phyloP scores from a whole-genome alignment of 2,329 filamentous ascomycete genomes.

The Stachybotrys echinatus region DNA sequence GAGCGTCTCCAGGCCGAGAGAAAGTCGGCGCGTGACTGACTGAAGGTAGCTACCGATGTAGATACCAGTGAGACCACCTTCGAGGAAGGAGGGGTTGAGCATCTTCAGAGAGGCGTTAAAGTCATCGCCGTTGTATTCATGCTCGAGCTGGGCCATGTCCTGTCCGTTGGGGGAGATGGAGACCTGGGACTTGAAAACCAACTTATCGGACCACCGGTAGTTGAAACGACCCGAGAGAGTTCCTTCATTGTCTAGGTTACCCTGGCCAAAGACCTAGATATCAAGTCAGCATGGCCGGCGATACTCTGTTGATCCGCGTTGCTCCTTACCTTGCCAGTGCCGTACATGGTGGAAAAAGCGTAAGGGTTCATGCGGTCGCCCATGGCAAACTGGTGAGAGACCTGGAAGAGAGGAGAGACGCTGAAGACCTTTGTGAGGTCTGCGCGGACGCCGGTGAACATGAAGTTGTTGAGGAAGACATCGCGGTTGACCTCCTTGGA shows the following conservation, averaged over 20 bases:
- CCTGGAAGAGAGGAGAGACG: constrained; percentile 89
- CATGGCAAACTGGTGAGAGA: constrained; percentile 95
- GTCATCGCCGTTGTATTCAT: constrained; percentile 90
- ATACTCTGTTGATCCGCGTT: constrained; percentile 5
- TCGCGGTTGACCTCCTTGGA: constrained; percentile 91
- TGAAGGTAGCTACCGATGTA: constrained; percentile 95
- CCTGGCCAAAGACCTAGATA: constrained; percentile 84
- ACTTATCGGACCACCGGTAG: constrained; percentile 75
- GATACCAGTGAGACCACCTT: constrained; percentile 90
- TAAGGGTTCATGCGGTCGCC: constrained; percentile 92
- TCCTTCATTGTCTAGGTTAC: constrained; percentile 89
- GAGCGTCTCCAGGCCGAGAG: constrained; percentile 85
- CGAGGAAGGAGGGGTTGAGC: constrained; percentile 89
- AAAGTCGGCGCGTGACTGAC: constrained; percentile 79
- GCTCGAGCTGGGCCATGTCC: constrained; percentile 89
- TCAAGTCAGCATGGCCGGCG: constrained; percentile 7
- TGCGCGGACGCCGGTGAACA: constrained; percentile 93
- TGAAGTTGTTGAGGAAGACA: constrained; percentile 92
- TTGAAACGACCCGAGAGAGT: constrained; percentile 86
- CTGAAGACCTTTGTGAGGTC: constrained; percentile 97
- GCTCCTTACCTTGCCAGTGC: constrained; percentile 72
- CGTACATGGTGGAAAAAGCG: constrained; percentile 89
- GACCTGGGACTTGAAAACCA: constrained; percentile 82
- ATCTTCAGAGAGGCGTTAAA: constrained; percentile 92
- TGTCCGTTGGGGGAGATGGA: constrained; percentile 77